Evolutionary conservation across 176 grass and related monocot genomes (phyloP).

Genomic region (barley (Hordeum vulgare)): DNA sequence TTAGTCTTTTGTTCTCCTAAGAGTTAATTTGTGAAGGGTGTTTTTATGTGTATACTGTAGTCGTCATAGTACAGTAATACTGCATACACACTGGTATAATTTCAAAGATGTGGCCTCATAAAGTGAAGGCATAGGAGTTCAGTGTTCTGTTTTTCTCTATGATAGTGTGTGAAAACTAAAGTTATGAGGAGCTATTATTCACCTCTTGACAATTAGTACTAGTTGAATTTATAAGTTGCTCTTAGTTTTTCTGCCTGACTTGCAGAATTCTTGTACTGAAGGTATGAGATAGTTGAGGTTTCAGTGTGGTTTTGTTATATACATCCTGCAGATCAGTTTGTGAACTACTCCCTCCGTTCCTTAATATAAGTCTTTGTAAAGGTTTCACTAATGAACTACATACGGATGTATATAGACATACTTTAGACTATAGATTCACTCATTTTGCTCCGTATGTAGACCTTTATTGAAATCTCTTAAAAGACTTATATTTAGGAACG

Average conservation of each 20-base stretch:
- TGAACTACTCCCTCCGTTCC: too few relatives aligned
- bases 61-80: not conserved
- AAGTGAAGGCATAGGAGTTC: not conserved
- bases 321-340: not conserved
- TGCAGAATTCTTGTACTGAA: not conserved
- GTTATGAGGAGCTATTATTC: not conserved
- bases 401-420: too few relatives aligned
- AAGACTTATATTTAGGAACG: too few relatives aligned
- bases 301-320: not conserved
- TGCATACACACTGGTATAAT: not conserved
- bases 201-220: not conserved
- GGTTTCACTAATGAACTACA: too few relatives aligned
- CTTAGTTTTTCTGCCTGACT: conserved; percentile 1
- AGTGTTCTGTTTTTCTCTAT: conserved; percentile 1
- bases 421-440: too few relatives aligned
- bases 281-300: not conserved
- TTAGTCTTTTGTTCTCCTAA: conserved; percentile 9
- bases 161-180: not conserved
- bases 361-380: too few relatives aligned
- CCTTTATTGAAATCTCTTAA: too few relatives aligned
- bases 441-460: too few relatives aligned
- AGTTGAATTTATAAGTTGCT: not conserved
- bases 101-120: not conserved
- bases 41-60: conserved; percentile 15
- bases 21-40: not conserved